Evolutionary conservation across 306 rosid genomes (phyloP).

Genomic region (Cicer judaicum): DNA sequence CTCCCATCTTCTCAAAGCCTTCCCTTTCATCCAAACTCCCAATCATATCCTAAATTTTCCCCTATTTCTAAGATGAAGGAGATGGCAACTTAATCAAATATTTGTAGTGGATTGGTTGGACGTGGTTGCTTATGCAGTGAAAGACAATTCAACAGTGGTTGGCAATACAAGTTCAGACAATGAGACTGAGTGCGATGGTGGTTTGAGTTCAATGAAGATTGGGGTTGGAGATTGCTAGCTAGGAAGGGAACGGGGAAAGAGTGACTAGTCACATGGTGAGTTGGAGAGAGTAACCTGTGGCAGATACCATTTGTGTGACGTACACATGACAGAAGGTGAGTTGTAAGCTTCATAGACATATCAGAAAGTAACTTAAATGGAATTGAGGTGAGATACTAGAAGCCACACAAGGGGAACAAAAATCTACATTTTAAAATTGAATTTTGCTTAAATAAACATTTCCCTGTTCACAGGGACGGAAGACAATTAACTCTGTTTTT

Average conservation of each 20-base stretch:
- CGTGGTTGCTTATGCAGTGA: background rate
- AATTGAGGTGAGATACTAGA: background rate
- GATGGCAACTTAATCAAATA: background rate
- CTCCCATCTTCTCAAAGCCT: no score
- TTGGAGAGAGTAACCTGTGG: background rate
- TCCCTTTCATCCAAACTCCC: no score
- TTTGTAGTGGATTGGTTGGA: background rate
- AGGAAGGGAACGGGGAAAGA: background rate
- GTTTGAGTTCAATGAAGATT: background rate
- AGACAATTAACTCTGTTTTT: background rate
- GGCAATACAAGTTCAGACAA: background rate
- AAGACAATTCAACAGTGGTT: background rate
- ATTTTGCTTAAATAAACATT: background rate
- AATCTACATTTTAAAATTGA: no score
- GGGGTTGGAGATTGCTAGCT: background rate
- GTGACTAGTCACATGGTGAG: background rate
- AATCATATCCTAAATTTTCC: no score
- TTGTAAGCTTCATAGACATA: background rate
- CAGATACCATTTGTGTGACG: background rate
- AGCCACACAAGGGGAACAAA: background rate
- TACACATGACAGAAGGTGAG: background rate
- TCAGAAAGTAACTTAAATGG: background rate
- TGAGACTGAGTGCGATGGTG: background rate
- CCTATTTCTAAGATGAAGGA: no score
- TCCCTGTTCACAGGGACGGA: no score